A percentile compares a stretch with the other conserved stretches of the same genome.
Evolutionary conservation across 2,329 filamentous ascomycete genomes (phyloP).

Genomic region (Aspergillus niger): DNA sequence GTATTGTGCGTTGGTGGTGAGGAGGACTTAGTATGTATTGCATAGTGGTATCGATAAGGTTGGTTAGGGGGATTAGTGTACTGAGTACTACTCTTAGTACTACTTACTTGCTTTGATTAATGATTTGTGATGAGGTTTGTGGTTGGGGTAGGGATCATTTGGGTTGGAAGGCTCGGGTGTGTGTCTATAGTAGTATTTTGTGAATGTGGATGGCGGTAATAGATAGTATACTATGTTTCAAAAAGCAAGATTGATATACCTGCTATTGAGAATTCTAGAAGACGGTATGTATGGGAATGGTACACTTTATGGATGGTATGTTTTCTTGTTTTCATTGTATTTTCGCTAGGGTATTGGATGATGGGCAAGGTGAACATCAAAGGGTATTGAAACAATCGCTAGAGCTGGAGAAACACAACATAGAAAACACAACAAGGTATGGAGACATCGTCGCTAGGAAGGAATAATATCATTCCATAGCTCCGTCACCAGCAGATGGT

Average conservation of each 20-base stretch:
- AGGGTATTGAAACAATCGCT: slow-evolving; percentile 1
- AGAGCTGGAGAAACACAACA: background rate
- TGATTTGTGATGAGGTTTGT: too few relatives aligned
- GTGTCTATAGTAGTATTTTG: background rate
- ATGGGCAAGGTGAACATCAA: background rate
- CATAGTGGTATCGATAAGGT: too few relatives aligned
- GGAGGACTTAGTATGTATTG: slow-evolving; percentile 9
- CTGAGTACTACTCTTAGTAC: too few relatives aligned
- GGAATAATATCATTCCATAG: background rate
- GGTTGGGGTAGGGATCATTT: too few relatives aligned
- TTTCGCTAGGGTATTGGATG: background rate
- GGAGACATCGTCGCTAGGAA: background rate
- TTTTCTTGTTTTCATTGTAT: background rate
- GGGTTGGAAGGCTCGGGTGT: too few relatives aligned
- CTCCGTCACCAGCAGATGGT: background rate
- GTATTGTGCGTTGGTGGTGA: slow-evolving; percentile 58
- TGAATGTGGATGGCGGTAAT: background rate
- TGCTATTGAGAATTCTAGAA: too few relatives aligned
- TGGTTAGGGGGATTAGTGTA: too few relatives aligned
- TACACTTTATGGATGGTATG: background rate
- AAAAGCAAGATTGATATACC: too few relatives aligned
- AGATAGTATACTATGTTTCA: background rate
- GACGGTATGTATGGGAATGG: background rate
- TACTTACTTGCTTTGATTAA: too few relatives aligned
- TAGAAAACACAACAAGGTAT: background rate